Base-by-base conservation (phyloP, 495 filamentous ascomycete genomes). In the Neurospora sp. region DNA sequence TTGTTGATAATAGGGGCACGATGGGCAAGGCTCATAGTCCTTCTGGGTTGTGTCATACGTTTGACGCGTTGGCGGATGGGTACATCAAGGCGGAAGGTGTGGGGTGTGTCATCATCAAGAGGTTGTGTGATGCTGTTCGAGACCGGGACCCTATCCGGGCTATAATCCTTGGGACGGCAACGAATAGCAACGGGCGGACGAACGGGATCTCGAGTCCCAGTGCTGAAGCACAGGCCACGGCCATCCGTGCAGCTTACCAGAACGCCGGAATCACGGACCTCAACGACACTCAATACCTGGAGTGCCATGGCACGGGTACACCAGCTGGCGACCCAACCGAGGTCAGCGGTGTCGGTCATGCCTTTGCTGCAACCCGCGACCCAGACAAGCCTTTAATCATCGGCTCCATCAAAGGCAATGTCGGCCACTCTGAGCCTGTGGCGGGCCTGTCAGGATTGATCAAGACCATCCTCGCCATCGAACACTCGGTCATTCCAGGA, bases 1-100 rank as follows among this genome's bases (percentile, higher is more conserved):
- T 74, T 38, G 38, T 41, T 70, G 44, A 48, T 20, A 48, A n/a
- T 11, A 20, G n/a, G 44, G 44, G 44, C 0, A 48, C 44, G 10
- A 48, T 48, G 44, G n/a, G 18, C 3, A 48, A 48, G 18, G 44
- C 44, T 1, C 44, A 20, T 6, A 74, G 78, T 20, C 76, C 77
- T 0, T 77, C 79, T 18, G 77, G 74, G 18, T 76, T 73, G 7
- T 81, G 76, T 69, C 77, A 81, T 65, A 76, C 77, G 0, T 82
- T 82, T 39, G 81, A 82, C 38, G 73, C 74, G 5, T 10, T 78
- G 2, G 80, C 81, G 2, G 76, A 82, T 70, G 80, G 90, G 1
- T 92, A 89, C 77, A 85, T 77, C 1, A 80, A 89, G 12, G 91
- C 81, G 2, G 91, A 93, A 73, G 90, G 83, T 1, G 74, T 89